phyloP scores from a whole-genome alignment of 1,139 yeast genomes.

The Saccharomyces hybrid region DNA sequence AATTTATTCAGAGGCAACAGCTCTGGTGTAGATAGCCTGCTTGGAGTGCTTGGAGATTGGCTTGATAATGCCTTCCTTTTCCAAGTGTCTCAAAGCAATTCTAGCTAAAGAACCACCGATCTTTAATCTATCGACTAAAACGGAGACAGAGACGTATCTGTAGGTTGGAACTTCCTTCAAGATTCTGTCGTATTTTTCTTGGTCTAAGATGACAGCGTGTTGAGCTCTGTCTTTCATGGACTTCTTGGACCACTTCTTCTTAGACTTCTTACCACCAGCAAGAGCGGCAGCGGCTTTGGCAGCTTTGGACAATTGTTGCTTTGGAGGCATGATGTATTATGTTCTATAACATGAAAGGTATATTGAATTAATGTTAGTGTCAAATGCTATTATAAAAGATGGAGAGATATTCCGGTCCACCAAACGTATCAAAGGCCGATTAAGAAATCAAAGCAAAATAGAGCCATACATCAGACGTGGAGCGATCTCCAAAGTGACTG shows the following conservation, averaged over 20 bases:
- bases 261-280: constrained; percentile 99
- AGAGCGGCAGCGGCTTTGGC: constrained; percentile 99
- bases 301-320: constrained; percentile 98
- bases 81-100: constrained; percentile 94
- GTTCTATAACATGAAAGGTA: constrained; percentile 6
- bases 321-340: constrained; percentile 83
- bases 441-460: neutral
- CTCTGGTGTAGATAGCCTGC: constrained; percentile 93
- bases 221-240: constrained; percentile 99
- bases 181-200: constrained; percentile 98
- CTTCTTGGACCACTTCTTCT: constrained; percentile 99
- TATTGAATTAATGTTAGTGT: neutral
- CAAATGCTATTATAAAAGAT: neutral
- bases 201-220: constrained; percentile 95
- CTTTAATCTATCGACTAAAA: constrained; percentile 98
- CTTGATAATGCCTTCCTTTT: constrained; percentile 89
- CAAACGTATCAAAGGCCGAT: neutral
- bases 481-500: neutral
- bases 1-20: constrained; percentile 48
- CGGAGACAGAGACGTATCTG: constrained; percentile 97
- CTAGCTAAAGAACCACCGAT: constrained; percentile 98
- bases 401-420: constrained; percentile 5
- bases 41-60: constrained; percentile 92
- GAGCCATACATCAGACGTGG: neutral
- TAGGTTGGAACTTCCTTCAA: constrained; percentile 98